phyloP scores from a whole-genome alignment of 257 asterid species.

The Gentiana dahurica region DNA sequence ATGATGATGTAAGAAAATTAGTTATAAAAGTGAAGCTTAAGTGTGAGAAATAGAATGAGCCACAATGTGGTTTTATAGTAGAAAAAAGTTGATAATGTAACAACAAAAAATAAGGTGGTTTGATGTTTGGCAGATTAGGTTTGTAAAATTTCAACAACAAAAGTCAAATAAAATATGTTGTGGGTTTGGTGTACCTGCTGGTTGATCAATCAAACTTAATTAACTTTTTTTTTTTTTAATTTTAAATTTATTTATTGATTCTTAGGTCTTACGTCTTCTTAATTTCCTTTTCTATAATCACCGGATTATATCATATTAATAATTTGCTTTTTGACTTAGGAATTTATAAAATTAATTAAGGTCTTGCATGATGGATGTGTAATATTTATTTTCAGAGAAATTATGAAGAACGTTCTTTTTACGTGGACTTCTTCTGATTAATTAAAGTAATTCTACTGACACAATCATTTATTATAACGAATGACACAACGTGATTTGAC shows the following conservation, averaged over 20 bases:
- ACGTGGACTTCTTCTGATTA: too few relatives aligned
- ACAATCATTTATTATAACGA: too few relatives aligned
- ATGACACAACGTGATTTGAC: too few relatives aligned
- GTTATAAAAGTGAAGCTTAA: background rate
- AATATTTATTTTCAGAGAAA: too few relatives aligned
- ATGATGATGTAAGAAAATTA: background rate
- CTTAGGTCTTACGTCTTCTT: constrained; percentile 28
- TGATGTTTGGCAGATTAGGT: constrained; percentile 51
- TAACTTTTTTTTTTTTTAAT: background rate
- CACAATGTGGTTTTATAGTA: constrained; percentile 29
- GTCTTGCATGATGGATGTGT: too few relatives aligned
- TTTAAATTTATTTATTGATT: constrained; percentile 6
- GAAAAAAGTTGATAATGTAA: constrained; percentile 13
- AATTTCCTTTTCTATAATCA: background rate
- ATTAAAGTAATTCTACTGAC: too few relatives aligned
- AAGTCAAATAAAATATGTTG: constrained; percentile 22
- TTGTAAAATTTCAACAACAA: constrained; percentile 20
- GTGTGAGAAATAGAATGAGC: constrained; percentile 22
- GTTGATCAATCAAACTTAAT: constrained; percentile 22
- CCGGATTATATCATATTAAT: too few relatives aligned
- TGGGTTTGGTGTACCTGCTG: constrained; percentile 72
- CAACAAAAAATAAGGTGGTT: constrained; percentile 32
- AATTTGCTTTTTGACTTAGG: too few relatives aligned
- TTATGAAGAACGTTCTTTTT: too few relatives aligned
- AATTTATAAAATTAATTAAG: too few relatives aligned